These are phyloP conservation scores for Lactarius quietus DNA, from an alignment of 768 basidiomycete genomes.

Conservation along the genomic window DNA sequence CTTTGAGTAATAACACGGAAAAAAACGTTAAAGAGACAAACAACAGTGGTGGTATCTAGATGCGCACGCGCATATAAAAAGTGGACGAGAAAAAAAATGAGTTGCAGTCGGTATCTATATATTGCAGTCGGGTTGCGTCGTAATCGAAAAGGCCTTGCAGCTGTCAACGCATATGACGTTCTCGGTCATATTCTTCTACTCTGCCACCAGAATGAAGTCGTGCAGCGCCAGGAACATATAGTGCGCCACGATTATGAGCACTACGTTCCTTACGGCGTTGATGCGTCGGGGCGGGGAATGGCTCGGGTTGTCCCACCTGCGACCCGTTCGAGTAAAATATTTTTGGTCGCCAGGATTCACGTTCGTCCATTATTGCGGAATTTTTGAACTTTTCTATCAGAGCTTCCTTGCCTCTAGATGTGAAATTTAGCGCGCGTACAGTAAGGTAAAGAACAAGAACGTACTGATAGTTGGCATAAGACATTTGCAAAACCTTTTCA, in stretches of 20 bases:
- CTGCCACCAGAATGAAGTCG: slow-evolving; percentile 16
- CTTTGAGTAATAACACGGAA: slow-evolving; percentile 6
- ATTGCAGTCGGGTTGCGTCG: background rate
- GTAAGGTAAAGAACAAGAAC: slow-evolving; percentile 32
- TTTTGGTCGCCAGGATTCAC: slow-evolving; percentile 77
- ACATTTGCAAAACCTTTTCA: slow-evolving; percentile 88
- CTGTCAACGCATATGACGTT: slow-evolving; percentile 1
- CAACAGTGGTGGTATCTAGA: slow-evolving; percentile 15
- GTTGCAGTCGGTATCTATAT: slow-evolving; percentile 9
- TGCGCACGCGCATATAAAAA: slow-evolving; percentile 24
- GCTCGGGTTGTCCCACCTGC: slow-evolving; percentile 69
- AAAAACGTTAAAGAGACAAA: slow-evolving; percentile 7
- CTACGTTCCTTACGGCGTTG: slow-evolving; percentile 80
- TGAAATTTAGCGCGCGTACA: background rate
- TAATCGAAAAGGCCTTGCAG: background rate
- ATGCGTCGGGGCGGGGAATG: slow-evolving; percentile 81
- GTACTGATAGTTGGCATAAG: slow-evolving; percentile 89
- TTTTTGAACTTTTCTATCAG: slow-evolving; percentile 92
- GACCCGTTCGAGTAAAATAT: slow-evolving; percentile 79
- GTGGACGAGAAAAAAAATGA: background rate
- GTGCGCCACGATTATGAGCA: slow-evolving; percentile 67
- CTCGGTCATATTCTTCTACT: slow-evolving; percentile 15
- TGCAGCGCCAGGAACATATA: slow-evolving; percentile 45
- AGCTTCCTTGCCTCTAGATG: slow-evolving; percentile 76
- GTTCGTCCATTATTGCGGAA: slow-evolving; percentile 86